Evolutionary conservation across 805 yeast species (phyloP), one percentile per base, ranked within the genome.

Genomic region (Nakazawaea sp.): DNA sequence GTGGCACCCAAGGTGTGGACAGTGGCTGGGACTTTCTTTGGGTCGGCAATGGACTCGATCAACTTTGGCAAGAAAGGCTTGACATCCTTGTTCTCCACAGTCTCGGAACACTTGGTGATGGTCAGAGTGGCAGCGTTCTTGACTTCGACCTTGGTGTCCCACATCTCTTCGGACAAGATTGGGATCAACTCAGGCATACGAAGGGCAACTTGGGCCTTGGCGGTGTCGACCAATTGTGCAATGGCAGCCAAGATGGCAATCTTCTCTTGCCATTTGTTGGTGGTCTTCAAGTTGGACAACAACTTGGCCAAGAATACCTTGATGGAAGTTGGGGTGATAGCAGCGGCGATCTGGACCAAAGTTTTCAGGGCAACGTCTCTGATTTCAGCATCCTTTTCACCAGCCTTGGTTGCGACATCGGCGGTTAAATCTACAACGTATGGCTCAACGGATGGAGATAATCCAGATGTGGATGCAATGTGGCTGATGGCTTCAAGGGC

Each of bases 181-280:
- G 99, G 98, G 59, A 92, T 90, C 66, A 92, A 80, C 77, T 92
- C 97, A 59, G 97, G 96, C 97, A 92, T 92, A 79, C 98, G 88
- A 59, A 92, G 78, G 55, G 98, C 96, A 53, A 92, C 74, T 77
- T 89, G 99, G 56, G 70, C 83, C 69, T 89, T 90, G 55, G 98
- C 96, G 53, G 87, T 75, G 62, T 86, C 95, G 55, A 92, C 98
- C 59, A 90, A 74, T 52, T 78, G 77, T 50, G 95, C 68, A 59
- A 92, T 72, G 56, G 95, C 83, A 61, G 76, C 77, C 64, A 92
- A 75, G 56, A 89, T 72, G 53, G 96, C 84, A 58, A 81, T 82
- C 81, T 92, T 92, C 77, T 90, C 97, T 58, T 89, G 89, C 99
- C 99, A 92, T 74, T 92, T 92, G 75, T 81, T 76, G 56, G 92